Percentiles rank a stretch among this genome's conserved stretches.
Conservation (phyloP, 345 rosid genomes). For the Corymbia maculata region DNA sequence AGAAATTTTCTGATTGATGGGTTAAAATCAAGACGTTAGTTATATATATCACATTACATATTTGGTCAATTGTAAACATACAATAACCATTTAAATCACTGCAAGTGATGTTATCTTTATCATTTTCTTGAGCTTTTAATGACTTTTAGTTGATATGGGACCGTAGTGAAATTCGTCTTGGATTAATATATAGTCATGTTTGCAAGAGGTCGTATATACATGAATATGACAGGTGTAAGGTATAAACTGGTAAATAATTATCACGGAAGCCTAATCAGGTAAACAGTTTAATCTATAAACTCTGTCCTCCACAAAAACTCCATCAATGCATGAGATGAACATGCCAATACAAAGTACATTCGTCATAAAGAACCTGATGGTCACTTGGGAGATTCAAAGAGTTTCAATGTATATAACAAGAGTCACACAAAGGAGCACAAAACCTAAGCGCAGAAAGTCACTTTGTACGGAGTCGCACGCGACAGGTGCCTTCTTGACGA, state of each 20-base stretch:
- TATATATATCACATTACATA: not conserved
- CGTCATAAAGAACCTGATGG: not conserved
- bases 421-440: not conserved
- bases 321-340: not conserved
- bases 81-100: not conserved
- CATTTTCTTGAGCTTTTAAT: not conserved
- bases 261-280: not conserved
- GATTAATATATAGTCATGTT: not conserved
- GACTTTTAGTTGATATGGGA: not conserved
- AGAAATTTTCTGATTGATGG: not conserved
- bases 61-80: not conserved
- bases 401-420: not conserved
- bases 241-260: not conserved
- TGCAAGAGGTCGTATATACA: not conserved
- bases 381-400: not conserved
- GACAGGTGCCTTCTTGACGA: not conserved
- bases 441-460: not conserved
- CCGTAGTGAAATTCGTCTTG: not conserved
- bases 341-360: not conserved
- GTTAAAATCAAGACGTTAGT: not conserved
- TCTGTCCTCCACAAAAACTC: not conserved
- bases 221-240: not conserved
- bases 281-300: not conserved
- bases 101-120: not conserved
- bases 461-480: not conserved